Conservation (phyloP, 139 green algal species). For the Chlorella sp. region DNA sequence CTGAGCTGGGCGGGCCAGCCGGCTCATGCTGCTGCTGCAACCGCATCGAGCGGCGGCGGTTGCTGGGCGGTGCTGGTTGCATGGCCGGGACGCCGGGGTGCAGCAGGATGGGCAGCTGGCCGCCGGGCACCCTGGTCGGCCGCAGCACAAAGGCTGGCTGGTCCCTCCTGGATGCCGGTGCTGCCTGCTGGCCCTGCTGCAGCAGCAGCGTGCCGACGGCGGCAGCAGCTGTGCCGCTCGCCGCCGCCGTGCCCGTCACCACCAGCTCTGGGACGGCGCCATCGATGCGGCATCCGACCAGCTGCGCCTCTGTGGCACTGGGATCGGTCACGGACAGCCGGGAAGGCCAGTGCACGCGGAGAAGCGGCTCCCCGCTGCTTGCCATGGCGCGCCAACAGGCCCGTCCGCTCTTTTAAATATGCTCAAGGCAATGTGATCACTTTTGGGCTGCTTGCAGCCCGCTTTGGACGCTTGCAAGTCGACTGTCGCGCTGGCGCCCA, state of each 20-base stretch:
- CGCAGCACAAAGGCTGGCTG: neutral
- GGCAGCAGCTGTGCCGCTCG: neutral
- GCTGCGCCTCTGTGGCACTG: neutral
- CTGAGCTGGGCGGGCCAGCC: neutral
- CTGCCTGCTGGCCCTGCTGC: neutral
- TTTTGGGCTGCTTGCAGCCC: too few species aligned
- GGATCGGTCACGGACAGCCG: neutral
- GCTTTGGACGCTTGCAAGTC: too few species aligned
- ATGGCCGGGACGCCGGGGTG: too few species aligned
- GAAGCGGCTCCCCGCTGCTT: neutral
- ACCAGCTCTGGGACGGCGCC: neutral
- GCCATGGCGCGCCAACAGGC: neutral
- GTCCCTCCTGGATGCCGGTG: neutral
- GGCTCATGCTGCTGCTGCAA: neutral
- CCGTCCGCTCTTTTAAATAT: too few species aligned
- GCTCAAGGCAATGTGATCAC: too few species aligned
- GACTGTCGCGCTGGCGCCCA: too few species aligned
- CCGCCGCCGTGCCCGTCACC: neutral
- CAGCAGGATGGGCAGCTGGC: conserved; percentile 2
- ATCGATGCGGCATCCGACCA: neutral
- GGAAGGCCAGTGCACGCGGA: neutral
- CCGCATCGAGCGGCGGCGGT: neutral
- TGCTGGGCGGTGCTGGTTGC: neutral
- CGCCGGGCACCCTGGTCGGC: neutral
- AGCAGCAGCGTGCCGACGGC: neutral